Evolutionary conservation across 768 basidiomycete genomes (phyloP).

Genomic region (Neoboletus magnificus): DNA sequence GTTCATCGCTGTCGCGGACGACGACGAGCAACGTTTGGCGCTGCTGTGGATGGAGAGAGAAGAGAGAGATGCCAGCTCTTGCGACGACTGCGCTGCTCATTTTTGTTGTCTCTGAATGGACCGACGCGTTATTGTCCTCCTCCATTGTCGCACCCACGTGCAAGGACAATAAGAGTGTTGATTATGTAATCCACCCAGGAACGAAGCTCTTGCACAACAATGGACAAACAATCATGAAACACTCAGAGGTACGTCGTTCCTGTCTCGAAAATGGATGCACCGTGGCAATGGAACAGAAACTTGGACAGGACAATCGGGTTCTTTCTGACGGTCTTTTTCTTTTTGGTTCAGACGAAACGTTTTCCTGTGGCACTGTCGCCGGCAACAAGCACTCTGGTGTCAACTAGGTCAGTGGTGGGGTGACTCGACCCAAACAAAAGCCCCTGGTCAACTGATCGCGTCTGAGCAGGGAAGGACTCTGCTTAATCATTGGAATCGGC

Average conservation of each 20-base stretch:
- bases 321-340: too few relatives aligned
- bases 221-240: constrained; percentile 9
- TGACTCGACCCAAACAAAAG: neutral
- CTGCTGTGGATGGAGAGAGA: constrained; percentile 11
- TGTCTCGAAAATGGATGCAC: neutral
- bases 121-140: constrained; percentile 18
- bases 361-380: neutral
- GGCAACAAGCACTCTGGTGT: neutral
- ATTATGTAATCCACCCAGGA: constrained; percentile 13
- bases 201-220: constrained; percentile 24
- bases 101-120: constrained; percentile 25
- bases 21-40: constrained; percentile 21
- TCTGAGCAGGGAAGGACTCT: neutral
- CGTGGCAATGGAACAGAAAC: neutral
- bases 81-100: neutral
- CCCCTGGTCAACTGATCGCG: neutral
- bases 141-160: constrained; percentile 17
- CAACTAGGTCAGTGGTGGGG: neutral
- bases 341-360: neutral
- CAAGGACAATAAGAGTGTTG: constrained; percentile 22
- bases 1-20: constrained; percentile 31
- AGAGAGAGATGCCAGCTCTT: constrained; percentile 7
- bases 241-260: neutral
- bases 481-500: neutral
- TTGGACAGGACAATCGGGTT: neutral